Evolutionary conservation across 257 asterid species (phyloP), one percentile per base, ranked within the genome.

Genomic region (Pogostemon cablin): DNA sequence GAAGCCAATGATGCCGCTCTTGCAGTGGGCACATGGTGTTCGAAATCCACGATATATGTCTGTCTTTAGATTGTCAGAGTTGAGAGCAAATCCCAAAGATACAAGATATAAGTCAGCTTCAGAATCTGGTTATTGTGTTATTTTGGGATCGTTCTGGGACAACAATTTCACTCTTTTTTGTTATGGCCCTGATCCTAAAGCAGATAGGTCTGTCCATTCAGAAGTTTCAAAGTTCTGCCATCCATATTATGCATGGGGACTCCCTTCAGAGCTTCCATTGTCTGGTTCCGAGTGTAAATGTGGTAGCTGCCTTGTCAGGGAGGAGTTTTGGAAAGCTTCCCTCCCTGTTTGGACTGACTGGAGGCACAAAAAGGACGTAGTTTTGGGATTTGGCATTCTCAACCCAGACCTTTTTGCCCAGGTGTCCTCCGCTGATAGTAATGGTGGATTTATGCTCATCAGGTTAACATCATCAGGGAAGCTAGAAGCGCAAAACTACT

Each of bases 131-230:
- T 76, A 81, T 72, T 82, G 97, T 76, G 80, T 90, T 78, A 62
- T 93, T 54, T 66, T 93, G 62, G 98, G 98, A 77, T 93, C 98
- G 1, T 87, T 93, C 80, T 90, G 90, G 96, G 90, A 83, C 62
- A 67, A 77, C 43, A 84, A 80, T 75, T 93, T 93, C 76, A 74
- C 64, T 69, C 67, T 86, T 46, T 93, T 93, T 52, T 84, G 89
- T 57, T 93, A 84, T 68, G 98, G 97, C 34, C 88, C 89, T 20
- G 78, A 75, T 68, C 59, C 35, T 59, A 74, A 58, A 32, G 77
- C 66, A 49, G 72, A 67, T 15, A 71, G 71, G 9, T 49, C 75
- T 7, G 46, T 79, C 59, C 52, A 68, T 55, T 72, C 85, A 10
- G 84, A 72, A 68, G 72, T 82, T 50, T 79, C 84, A 6, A 86